Percentiles rank a stretch among this genome's conserved stretches.
Conservation (phyloP, 2,329 filamentous ascomycete species). For the Colletotrichum euphorbiae region DNA sequence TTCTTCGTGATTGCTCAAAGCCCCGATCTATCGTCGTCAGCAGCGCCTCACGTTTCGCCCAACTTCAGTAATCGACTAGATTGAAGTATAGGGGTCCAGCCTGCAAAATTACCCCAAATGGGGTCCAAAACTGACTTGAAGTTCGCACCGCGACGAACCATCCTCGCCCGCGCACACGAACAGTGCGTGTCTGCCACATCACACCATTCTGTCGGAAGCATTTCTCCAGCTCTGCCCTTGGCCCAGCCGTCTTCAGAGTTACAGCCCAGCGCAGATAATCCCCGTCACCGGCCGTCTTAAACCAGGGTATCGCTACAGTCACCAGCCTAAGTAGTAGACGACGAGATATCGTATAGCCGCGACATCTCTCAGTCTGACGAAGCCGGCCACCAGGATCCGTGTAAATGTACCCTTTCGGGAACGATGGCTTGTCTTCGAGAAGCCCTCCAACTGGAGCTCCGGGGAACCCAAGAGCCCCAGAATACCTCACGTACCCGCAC, state of each 20-base stretch:
- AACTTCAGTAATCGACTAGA: conserved; percentile 13
- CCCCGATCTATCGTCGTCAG: conserved; percentile 10
- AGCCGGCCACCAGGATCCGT: conserved; percentile 5
- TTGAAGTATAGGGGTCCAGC: conserved; percentile 13
- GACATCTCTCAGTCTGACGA: conserved; percentile 9
- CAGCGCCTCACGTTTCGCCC: conserved; percentile 2
- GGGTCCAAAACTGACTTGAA: conserved; percentile 18
- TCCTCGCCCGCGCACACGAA: background rate
- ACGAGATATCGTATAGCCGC: conserved; percentile 14
- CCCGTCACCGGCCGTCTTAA: background rate
- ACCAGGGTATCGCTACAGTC: conserved; percentile 7
- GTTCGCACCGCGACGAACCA: background rate
- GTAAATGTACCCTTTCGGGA: conserved; percentile 25
- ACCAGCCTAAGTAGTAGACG: background rate
- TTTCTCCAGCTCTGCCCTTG: conserved; percentile 13
- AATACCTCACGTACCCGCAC: background rate
- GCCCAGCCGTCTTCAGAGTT: conserved; percentile 12
- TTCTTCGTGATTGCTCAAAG: background rate
- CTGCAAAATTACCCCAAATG: conserved; percentile 10
- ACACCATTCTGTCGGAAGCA: conserved; percentile 16
- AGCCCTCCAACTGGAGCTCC: background rate
- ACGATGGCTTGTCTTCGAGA: conserved; percentile 18
- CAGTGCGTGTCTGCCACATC: background rate
- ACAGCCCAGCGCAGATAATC: conserved; percentile 6
- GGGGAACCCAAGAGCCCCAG: conserved; percentile 8